A percentile compares a stretch with the other conserved stretches of the same genome.
Evolutionary conservation across 1,139 yeast genomes (phyloP).

Genomic region (Lodderomyces parapsilosis): DNA sequence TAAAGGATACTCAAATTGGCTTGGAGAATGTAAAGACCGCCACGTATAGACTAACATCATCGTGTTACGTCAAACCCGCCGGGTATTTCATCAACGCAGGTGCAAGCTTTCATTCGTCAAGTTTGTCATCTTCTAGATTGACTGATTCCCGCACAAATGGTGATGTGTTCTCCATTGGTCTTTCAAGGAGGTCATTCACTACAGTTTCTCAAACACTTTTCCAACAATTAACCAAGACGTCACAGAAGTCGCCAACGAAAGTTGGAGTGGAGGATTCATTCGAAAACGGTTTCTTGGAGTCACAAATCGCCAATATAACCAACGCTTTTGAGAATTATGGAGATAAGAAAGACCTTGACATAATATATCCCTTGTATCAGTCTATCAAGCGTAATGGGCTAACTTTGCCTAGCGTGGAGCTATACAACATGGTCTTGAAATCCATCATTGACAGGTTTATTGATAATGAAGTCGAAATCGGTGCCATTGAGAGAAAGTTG

Average conservation of each 20-base stretch:
- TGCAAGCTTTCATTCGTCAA: not conserved
- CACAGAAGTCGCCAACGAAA: slow-evolving; percentile 1
- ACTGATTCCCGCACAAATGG: not conserved
- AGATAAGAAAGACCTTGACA: slow-evolving; percentile 24
- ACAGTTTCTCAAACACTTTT: slow-evolving; percentile 4
- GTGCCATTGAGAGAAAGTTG: slow-evolving; percentile 39
- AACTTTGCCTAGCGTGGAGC: slow-evolving; percentile 29
- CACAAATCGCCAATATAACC: slow-evolving; percentile 23
- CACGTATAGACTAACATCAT: slow-evolving; percentile 8
- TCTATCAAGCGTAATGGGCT: slow-evolving; percentile 39
- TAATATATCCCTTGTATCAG: slow-evolving; percentile 45
- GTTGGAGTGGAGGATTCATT: slow-evolving; percentile 15
- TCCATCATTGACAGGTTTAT: slow-evolving; percentile 33
- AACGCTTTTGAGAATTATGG: slow-evolving; percentile 16
- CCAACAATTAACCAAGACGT: not conserved
- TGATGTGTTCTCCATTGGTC: slow-evolving; percentile 8
- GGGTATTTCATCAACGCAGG: slow-evolving; percentile 1
- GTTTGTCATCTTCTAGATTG: not conserved
- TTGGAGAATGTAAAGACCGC: slow-evolving; percentile 12
- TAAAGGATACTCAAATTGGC: slow-evolving; percentile 11
- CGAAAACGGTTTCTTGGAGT: slow-evolving; percentile 21
- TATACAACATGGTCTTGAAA: slow-evolving; percentile 36
- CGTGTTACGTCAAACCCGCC: slow-evolving; percentile 10
- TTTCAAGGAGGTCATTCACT: slow-evolving; percentile 10
- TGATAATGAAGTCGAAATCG: slow-evolving; percentile 23